Conservation (phyloP, 805 yeast species). For the Maudiozyma pseudohumilis region DNA sequence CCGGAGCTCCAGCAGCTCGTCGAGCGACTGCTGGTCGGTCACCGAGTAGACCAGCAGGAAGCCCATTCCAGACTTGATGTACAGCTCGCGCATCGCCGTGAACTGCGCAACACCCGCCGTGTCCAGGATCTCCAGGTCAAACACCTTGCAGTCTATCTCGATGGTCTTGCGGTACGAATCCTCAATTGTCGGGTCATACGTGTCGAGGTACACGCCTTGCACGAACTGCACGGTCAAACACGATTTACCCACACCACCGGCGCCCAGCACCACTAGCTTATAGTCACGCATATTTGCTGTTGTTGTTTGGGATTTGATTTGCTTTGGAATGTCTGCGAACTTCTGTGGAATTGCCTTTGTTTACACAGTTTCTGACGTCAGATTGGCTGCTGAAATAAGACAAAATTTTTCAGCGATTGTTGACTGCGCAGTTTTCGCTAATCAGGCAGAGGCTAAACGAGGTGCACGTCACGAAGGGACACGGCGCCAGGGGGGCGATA, state of each 20-base stretch:
- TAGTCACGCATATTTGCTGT: constrained; percentile 53
- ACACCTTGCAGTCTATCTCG: constrained; percentile 78
- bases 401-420: too few species aligned
- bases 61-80: constrained; percentile 83
- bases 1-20: constrained; percentile 67
- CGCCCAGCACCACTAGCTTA: constrained; percentile 85
- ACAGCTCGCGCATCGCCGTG: constrained; percentile 88
- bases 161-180: constrained; percentile 87
- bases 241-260: constrained; percentile 96
- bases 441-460: too few species aligned
- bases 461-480: too few species aligned
- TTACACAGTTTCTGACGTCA: too few species aligned
- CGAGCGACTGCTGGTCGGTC: constrained; percentile 63
- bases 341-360: too few species aligned
- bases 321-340: too few species aligned
- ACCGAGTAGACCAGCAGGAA: constrained; percentile 80
- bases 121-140: constrained; percentile 79
- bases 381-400: too few species aligned
- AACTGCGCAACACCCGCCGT: constrained; percentile 94
- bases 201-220: constrained; percentile 79
- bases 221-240: constrained; percentile 88
- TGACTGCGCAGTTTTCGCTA: too few species aligned
- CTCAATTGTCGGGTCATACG: constrained; percentile 95
- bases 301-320: too few species aligned
- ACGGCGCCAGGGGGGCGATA: too few species aligned